Base-by-base conservation (phyloP, 148 eudicot genomes). In the Rhododendron molle region DNA sequence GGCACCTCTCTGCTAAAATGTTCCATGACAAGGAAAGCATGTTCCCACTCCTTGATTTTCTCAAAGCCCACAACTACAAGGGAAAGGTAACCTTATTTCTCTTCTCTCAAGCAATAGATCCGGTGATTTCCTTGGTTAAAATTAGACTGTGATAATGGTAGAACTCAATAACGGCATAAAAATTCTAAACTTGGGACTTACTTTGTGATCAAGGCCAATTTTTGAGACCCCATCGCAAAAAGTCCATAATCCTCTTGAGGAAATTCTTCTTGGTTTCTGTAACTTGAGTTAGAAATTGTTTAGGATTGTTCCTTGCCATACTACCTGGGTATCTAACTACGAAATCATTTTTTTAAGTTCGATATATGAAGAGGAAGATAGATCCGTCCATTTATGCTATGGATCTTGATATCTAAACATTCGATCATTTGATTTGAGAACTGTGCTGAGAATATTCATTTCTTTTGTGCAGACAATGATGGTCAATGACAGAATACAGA, bases 1-100 rank as follows among this genome's bases (percentile, higher is more conserved):
- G 99, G 87, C 99, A 97, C 50, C 98, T 97, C 82, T 97, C 99
- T 44, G 99, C 99, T 23, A 97, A 97, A 88, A 94, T 97, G 99
- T 97, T 97, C 86, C 99, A 95, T 90, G 98, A 93, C 93, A 95
- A 93, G 92, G 99, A 97, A 76, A 97, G 96, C 93, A 92, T 97
- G 98, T 86, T 88, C 43, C 99, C 99, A 47, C 94, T 97, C 82
- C 95, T 97, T 60, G 98, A 95, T 77, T 97, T 95, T 82, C 98
- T 97, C 79, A 89, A 95, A 26, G 87, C 71, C 80, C 98, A 97
- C 88, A 85, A 97, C 90, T 92, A 95, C 95, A 97, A 97, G 93
- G 98, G 95, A 88, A 92, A 91, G 99, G 99, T 96, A 86, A 65
- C 13, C 40, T 62, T 67, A 0, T 54, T 6, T 30, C 15, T 28